Base-by-base conservation (phyloP, 768 basidiomycete species). In the Pilatotrama ljubarskyi region DNA sequence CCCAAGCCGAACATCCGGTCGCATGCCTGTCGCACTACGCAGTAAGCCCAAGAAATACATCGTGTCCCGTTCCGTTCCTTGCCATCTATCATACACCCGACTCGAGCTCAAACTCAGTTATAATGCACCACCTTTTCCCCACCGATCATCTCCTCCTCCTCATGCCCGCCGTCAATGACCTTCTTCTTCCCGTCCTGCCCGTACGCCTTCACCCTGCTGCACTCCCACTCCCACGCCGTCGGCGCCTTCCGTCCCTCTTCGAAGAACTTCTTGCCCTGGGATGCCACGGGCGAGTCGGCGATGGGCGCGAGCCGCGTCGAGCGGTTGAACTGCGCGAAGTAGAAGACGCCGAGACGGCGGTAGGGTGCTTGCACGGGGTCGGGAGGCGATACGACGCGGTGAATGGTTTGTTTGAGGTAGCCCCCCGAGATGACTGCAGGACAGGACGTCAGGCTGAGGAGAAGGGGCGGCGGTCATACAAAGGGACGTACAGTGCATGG, bases 161-260 rank as follows among this genome's bases (percentile, higher is more conserved):
- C 55, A 15, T 57, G 55, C 40, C 55, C 55, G 47, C 55, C 55
- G 7, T 57, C 55, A 29, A 57, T 57, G 24, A 37, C 47, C 55
- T 57, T 57, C 55, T 57, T 57, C 38, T 49, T 37, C 7, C 47
- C 55, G 47, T 41, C 55, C 55, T 57, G 55, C n/a, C 55, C 55
- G 26, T 57, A 57, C 47, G 55, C 55, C 55, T 57, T 57, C 22
- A 57, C 55, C 38, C 55, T 47, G 55, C 55, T 57, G 38, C 40
- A 40, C 55, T 57, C 55, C 55, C 55, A 57, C 55, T 57, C 55
- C 55, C 55, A 57, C 55, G 55, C 55, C 55, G 55, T 57, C 47
- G 55, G 55, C 47, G 47, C 40, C 47, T 50, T 41, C 11, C 47
- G 47, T 11, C 55, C 55, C 17, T 42, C 47, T 26, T 57, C 55